Evolutionary conservation across 1,139 yeast genomes (phyloP), one percentile per base, ranked within the genome.

Genomic region (Geotrichum siamense): DNA sequence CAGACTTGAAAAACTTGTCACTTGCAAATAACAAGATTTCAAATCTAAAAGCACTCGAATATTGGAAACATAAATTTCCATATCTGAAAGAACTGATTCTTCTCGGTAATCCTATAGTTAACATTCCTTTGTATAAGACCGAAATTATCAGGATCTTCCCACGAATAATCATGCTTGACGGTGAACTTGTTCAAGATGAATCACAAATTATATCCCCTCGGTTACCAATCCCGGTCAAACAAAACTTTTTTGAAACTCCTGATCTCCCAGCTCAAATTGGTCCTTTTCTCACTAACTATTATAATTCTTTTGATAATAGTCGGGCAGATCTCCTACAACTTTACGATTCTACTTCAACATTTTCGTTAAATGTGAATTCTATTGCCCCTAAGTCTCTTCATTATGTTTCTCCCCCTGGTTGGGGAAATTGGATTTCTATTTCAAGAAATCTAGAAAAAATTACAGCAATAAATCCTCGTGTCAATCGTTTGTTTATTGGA

Each of bases 281-380:
- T 25, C 78, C 73, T 55, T 93, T 91, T 62, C 70, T 89, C 6
- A 64, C 89, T 16, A 80, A 83, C 55, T 89, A 75, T 61, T 69
- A 83, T 49, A 78, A 79, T 47, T 67, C 81, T 40, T 91, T 95
- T 93, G 99, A 91, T 64, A 58, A 74, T 5, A 79, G 84, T 59
- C 70, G 98, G 51, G 61, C 71, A 12, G 89, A 81, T 44, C 68
- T 91, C 40, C 61, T 82, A 62, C 74, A 75, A 32, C 68, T 91
- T 33, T 91, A 91, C 60, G 87, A 93, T 48, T 76, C 76, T 42
- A 82, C 82, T 55, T 86, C 96, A 0, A 87, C 83, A 57, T 89
- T 91, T 56, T 86, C 96, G 1, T 62, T 83, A 62, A 79, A 69
- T 56, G 74, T 71, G 44, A 77, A 67, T 59, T 71, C 69, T 54